phyloP scores from a whole-genome alignment of 208 protist genomes.

The Sergeia podlipaevii region DNA sequence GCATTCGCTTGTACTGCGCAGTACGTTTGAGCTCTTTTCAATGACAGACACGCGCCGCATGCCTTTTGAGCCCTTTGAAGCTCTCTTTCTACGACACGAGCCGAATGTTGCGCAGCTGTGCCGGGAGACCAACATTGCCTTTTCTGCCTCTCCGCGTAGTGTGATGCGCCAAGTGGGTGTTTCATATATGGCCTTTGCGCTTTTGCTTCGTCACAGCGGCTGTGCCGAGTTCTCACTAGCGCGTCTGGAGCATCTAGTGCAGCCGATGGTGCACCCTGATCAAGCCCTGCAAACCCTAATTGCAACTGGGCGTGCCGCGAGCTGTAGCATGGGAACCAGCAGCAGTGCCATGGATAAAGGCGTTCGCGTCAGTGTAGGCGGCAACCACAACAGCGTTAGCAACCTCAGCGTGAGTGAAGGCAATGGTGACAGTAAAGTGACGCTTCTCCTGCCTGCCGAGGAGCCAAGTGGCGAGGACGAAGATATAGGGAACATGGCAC shows the following conservation, averaged over 20 bases:
- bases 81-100: too few relatives aligned
- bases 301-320: too few relatives aligned
- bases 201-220: background rate
- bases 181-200: constrained; percentile 8
- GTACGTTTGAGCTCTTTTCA: constrained; percentile 1
- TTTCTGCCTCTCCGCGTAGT: background rate
- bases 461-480: background rate
- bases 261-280: too few relatives aligned
- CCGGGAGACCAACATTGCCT: constrained; percentile 9
- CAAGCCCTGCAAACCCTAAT: too few relatives aligned
- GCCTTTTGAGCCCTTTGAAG: constrained; percentile 1
- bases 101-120: background rate
- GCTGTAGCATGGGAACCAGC: too few relatives aligned
- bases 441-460: background rate
- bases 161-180: constrained; percentile 1
- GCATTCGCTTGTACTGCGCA: background rate
- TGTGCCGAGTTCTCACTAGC: background rate
- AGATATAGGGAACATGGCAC: too few relatives aligned
- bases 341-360: too few relatives aligned
- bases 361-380: too few relatives aligned
- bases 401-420: too few relatives aligned
- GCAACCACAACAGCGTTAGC: too few relatives aligned
- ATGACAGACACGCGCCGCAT: background rate
- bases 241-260: too few relatives aligned
- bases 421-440: too few relatives aligned